Evolutionary conservation across 2,329 filamentous ascomycete genomes (phyloP).

Genomic region (Calonectria pseudoturangicola): DNA sequence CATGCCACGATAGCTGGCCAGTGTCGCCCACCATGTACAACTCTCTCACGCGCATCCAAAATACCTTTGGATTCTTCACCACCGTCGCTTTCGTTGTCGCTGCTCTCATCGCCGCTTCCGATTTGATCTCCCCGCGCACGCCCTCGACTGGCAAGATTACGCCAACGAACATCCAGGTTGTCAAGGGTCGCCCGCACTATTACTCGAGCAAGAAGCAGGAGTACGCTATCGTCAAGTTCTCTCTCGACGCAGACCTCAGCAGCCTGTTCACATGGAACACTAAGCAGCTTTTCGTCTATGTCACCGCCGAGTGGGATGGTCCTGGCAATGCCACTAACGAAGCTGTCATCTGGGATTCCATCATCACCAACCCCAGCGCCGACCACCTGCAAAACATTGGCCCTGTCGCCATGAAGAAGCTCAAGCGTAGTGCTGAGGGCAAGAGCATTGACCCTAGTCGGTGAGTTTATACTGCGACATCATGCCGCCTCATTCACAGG

Average conservation of each 20-base stretch:
- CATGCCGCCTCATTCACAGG: neutral
- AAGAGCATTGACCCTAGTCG: conserved; percentile 76
- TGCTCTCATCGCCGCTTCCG: conserved; percentile 86
- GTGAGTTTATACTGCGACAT: conserved; percentile 58
- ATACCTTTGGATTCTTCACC: conserved; percentile 98
- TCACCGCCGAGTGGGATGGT: conserved; percentile 83
- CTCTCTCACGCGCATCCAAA: conserved; percentile 88
- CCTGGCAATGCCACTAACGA: conserved; percentile 72
- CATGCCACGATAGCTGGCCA: conserved; percentile 44
- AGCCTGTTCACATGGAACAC: conserved; percentile 99
- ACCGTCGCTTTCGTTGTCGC: conserved; percentile 91
- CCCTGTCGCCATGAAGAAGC: conserved; percentile 76
- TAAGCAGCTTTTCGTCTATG: conserved; percentile 97
- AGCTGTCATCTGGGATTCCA: conserved; percentile 96
- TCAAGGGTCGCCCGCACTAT: conserved; percentile 95
- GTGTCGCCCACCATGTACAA: conserved; percentile 83
- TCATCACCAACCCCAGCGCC: conserved; percentile 85
- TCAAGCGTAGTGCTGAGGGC: conserved; percentile 74
- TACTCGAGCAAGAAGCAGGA: conserved; percentile 95
- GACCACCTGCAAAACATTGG: conserved; percentile 77
- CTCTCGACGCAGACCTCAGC: conserved; percentile 91
- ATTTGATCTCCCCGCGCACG: conserved; percentile 80
- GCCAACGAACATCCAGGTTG: conserved; percentile 88
- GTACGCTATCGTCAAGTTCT: conserved; percentile 95
- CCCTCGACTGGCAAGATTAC: conserved; percentile 77